A percentile compares a stretch with the other conserved stretches of the same genome.
Conservation (phyloP, 306 rosid species). For the Sicyos edulis region DNA sequence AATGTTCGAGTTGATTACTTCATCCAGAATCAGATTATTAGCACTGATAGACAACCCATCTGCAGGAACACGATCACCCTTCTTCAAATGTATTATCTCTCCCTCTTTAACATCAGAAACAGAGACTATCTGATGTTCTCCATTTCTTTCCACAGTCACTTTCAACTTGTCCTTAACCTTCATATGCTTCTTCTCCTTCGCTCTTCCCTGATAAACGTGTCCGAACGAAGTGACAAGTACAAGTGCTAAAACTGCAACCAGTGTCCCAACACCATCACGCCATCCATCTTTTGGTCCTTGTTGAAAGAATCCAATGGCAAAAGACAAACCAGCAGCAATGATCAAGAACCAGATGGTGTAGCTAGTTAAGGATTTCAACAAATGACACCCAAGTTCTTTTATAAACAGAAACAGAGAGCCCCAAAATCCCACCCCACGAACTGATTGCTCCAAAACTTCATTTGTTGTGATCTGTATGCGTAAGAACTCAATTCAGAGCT, state of each 20-base stretch:
- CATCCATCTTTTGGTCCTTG: slow-evolving; percentile 51
- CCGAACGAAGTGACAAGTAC: slow-evolving; percentile 28
- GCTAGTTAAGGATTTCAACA: slow-evolving; percentile 26
- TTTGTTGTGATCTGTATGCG: too few species aligned
- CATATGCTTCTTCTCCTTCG: slow-evolving; percentile 20
- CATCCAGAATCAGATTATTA: slow-evolving; percentile 29
- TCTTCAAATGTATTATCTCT: slow-evolving; percentile 29
- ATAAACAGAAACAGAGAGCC: neutral
- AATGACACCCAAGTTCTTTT: slow-evolving; percentile 23
- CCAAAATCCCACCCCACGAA: neutral
- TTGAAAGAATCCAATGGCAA: slow-evolving; percentile 31
- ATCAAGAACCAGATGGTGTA: slow-evolving; percentile 30
- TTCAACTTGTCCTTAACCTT: slow-evolving; percentile 24
- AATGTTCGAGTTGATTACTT: slow-evolving; percentile 19
- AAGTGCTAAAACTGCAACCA: slow-evolving; percentile 29
- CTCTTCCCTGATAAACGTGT: slow-evolving; percentile 24
- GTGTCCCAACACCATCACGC: slow-evolving; percentile 47
- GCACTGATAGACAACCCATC: slow-evolving; percentile 42
- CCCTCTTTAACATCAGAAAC: slow-evolving; percentile 38
- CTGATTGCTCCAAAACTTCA: too few species aligned
- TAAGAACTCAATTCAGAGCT: too few species aligned
- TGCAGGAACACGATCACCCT: slow-evolving; percentile 47
- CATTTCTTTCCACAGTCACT: slow-evolving; percentile 33
- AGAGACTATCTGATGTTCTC: neutral
- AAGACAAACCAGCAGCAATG: slow-evolving; percentile 38